phyloP scores from a whole-genome alignment of 768 basidiomycete species.

The Clitopilus hobsonii region DNA sequence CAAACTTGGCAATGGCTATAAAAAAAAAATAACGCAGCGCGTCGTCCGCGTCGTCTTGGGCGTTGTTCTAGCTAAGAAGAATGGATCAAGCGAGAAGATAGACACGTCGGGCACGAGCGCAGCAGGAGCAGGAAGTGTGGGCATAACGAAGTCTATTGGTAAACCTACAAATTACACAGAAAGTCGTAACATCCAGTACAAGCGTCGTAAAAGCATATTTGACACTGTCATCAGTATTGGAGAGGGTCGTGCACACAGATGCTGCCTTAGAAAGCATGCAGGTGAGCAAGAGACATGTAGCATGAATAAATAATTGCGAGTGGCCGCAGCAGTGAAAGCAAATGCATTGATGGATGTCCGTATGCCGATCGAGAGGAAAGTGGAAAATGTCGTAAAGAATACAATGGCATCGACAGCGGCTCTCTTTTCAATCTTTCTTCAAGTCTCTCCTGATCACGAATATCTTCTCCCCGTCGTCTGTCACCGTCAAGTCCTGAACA shows the following conservation, averaged over 20 bases:
- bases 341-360: conserved; percentile 12
- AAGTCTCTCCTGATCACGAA: conserved; percentile 74
- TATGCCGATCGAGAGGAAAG: conserved; percentile 12
- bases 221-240: not conserved
- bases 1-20: not conserved
- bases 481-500: conserved; percentile 58
- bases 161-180: not conserved
- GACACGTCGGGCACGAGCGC: not conserved
- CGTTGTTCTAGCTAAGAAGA: not conserved
- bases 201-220: not conserved
- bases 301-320: not conserved
- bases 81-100: not conserved
- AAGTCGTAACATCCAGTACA: not conserved
- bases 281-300: not conserved
- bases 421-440: conserved; percentile 66
- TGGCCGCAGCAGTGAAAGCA: conserved; percentile 4
- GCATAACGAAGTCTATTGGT: not conserved
- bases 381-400: conserved; percentile 1
- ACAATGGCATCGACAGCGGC: not conserved
- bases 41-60: not conserved
- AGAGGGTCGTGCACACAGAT: not conserved
- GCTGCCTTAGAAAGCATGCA: not conserved
- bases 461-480: conserved; percentile 64
- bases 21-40: not conserved
- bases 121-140: not conserved